phyloP scores from a whole-genome alignment of 176 grass and related monocot species.

The Raddia distichophylla region DNA sequence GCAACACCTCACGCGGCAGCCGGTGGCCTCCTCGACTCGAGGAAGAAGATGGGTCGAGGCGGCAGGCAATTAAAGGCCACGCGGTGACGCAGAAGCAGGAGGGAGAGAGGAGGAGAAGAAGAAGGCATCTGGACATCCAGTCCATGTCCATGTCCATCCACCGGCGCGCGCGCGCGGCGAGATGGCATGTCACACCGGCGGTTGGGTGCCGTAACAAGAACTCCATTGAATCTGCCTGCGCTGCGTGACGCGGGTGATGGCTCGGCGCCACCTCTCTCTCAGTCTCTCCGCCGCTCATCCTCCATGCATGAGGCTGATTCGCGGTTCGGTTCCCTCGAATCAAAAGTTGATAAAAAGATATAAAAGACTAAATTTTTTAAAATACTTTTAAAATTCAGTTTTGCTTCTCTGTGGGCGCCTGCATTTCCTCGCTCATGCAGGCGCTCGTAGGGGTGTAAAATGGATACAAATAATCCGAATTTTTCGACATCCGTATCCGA shows the following conservation, averaged over 20 bases:
- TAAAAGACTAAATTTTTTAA: no score
- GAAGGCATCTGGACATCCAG: neutral
- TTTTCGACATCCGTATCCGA: no score
- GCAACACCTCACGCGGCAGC: neutral
- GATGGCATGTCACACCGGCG: slow-evolving; percentile 53
- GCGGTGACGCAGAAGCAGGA: neutral
- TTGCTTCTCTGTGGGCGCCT: no score
- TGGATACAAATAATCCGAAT: no score
- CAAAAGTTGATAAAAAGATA: no score
- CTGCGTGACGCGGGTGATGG: slow-evolving; percentile 34
- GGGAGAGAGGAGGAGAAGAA: neutral
- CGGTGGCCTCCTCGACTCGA: neutral
- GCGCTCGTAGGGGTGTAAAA: no score
- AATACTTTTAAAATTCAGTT: no score
- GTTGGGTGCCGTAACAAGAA: slow-evolving; percentile 55
- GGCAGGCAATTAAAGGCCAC: slow-evolving; percentile 22
- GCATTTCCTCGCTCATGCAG: no score
- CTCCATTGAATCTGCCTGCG: slow-evolving; percentile 37
- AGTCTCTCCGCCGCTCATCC: neutral
- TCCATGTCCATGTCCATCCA: neutral
- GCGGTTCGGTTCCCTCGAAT: no score
- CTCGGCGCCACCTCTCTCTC: slow-evolving; percentile 37
- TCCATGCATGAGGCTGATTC: no score
- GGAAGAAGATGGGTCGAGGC: neutral
- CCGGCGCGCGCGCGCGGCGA: slow-evolving; percentile 7